Percentiles rank a stretch among this genome's conserved stretches.
Evolutionary conservation across 768 basidiomycete species (phyloP).

Genomic region (Suillus cothurnatus): DNA sequence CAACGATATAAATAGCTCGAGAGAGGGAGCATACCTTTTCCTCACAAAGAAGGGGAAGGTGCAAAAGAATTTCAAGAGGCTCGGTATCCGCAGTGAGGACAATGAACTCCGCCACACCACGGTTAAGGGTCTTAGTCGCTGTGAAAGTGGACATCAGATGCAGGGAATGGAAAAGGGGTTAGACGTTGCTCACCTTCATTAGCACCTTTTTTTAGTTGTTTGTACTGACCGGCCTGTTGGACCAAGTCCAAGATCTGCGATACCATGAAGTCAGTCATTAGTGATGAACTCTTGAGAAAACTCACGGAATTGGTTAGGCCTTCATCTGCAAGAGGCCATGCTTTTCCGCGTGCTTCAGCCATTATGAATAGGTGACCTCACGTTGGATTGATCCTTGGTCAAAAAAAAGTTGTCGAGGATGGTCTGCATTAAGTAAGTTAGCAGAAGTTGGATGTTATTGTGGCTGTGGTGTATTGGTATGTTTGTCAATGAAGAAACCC

Average conservation of each 20-base stretch:
- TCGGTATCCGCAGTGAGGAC: constrained; percentile 96
- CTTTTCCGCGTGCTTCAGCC: constrained; percentile 74
- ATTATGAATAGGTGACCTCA: constrained; percentile 73
- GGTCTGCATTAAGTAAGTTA: background rate
- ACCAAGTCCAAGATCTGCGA: constrained; percentile 90
- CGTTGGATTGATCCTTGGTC: constrained; percentile 87
- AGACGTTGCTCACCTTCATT: constrained; percentile 78
- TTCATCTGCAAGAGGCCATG: constrained; percentile 87
- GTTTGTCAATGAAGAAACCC: constrained; percentile 7
- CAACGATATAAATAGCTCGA: background rate
- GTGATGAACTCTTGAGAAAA: constrained; percentile 14
- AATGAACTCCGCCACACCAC: constrained; percentile 97
- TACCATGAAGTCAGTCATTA: background rate
- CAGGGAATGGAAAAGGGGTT: background rate
- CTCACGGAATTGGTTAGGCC: constrained; percentile 87
- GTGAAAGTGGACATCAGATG: constrained; percentile 14
- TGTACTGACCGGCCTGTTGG: constrained; percentile 95
- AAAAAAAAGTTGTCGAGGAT: constrained; percentile 15
- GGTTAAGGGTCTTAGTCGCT: constrained; percentile 98
- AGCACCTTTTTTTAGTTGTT: constrained; percentile 98
- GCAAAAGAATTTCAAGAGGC: constrained; percentile 95
- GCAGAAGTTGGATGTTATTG: background rate
- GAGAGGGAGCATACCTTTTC: constrained; percentile 75
- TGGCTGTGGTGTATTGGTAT: constrained; percentile 8
- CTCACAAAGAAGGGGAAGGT: constrained; percentile 96